Evolutionary conservation across 306 rosid species (phyloP), one percentile per base, ranked within the genome.

Genomic region (Cicer yamashitae): DNA sequence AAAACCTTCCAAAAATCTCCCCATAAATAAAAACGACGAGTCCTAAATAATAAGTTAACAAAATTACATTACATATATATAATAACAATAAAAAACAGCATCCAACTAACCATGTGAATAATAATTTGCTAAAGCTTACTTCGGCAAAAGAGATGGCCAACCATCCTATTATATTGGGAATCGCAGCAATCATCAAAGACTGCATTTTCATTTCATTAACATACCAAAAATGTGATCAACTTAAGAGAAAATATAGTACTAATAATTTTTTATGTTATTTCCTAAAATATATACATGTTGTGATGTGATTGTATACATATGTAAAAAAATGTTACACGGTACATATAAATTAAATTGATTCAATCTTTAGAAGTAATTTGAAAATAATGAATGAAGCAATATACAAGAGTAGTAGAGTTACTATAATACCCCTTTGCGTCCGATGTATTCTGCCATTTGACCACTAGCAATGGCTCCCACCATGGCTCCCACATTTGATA

Each of bases 401-500:
- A 18, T 18, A 18, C 62, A 9, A 56, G 37, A 20, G 7, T 18
- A 20, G 3, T 2, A 10, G 25, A 58, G 40, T 58, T 58, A 22
- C 0, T 43, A 59, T 14, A 64, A 10, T 91, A 91, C 97, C 90
- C 97, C 97, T 86, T 91, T 91, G 45, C 94, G 88, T 11, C 97
- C 97, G 2, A 87, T 80, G 57, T 84, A 89, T 57, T 91, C 94
- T 58, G 94, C 84, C 52, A 91, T 87, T 79, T 91, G 97, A 75
- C 97, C 97, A 83, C 97, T 91, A 10, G 92, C 85, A 53, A 91
- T 84, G 54, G 97, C 97, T 20, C 97, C 97, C 60, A 91, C 91
- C 97, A 91, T 87, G 5, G 94, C 97, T n/a, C 97, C 97, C 68
- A 91, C 97, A 69, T 91, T 91, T 6, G 97, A 87, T n/a, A 91